phyloP scores from a whole-genome alignment of 148 eudicot species.

The Rhododendron kiyosumense region DNA sequence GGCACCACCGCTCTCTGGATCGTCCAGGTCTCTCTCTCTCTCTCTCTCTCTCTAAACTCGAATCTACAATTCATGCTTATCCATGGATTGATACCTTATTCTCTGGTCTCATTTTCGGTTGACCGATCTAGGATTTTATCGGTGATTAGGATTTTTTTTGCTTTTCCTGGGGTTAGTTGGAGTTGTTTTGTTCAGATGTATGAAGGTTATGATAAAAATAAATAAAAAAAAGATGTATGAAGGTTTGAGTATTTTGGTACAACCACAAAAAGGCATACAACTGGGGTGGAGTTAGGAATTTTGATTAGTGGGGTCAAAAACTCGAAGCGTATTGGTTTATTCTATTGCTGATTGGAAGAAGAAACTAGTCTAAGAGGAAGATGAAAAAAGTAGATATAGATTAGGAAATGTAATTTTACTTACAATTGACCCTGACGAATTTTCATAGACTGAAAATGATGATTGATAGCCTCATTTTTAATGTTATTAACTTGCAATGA shows the following conservation, averaged over 20 bases:
- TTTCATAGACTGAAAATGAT: neutral
- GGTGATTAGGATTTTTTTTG: neutral
- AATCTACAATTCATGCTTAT: neutral
- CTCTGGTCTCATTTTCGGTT: neutral
- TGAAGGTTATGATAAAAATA: too few species aligned
- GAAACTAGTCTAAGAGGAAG: neutral
- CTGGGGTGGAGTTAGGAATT: neutral
- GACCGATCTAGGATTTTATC: neutral
- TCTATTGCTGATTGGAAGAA: neutral
- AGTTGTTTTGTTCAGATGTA: neutral
- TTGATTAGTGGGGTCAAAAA: neutral
- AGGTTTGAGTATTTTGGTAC: neutral
- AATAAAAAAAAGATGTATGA: too few species aligned
- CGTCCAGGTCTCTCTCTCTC: constrained; percentile 43
- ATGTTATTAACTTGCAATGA: neutral
- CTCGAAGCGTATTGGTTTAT: neutral
- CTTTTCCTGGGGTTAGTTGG: neutral
- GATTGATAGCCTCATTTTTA: neutral
- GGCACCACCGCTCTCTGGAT: constrained; percentile 45
- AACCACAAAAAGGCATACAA: neutral
- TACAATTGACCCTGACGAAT: neutral
- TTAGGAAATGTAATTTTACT: neutral
- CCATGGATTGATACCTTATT: neutral
- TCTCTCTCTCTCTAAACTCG: neutral
- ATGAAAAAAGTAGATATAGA: neutral